Conservation (phyloP, 1,284 basidiomycete genomes). For the Cutaneotrichosporon curvatum region DNA sequence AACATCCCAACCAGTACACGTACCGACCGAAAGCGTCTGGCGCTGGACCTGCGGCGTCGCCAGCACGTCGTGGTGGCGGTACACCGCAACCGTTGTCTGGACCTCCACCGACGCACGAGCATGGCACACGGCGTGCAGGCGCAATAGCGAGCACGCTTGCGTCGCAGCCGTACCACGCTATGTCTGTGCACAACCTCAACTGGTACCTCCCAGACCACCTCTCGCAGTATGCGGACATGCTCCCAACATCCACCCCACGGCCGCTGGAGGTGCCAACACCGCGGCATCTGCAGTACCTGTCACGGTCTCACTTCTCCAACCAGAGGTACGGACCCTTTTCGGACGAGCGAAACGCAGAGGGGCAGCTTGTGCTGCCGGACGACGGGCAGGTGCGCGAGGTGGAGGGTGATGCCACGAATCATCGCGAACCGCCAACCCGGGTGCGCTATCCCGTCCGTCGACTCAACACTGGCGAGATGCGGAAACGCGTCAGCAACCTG, state of each 20-base stretch:
- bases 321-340: slow-evolving; percentile 33
- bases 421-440: slow-evolving; percentile 76
- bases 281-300: slow-evolving; percentile 24
- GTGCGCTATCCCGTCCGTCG: slow-evolving; percentile 91
- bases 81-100: slow-evolving; percentile 22
- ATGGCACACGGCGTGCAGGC: slow-evolving; percentile 44
- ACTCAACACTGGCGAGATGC: slow-evolving; percentile 92
- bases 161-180: slow-evolving; percentile 22
- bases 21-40: slow-evolving; percentile 49
- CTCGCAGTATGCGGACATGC: slow-evolving; percentile 72
- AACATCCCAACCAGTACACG: slow-evolving; percentile 56
- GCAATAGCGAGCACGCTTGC: slow-evolving; percentile 31
- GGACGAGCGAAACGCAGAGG: slow-evolving; percentile 30
- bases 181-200: slow-evolving; percentile 47
- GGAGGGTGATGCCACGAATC: slow-evolving; percentile 41
- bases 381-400: slow-evolving; percentile 25
- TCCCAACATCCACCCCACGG: slow-evolving; percentile 66
- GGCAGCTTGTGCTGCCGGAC: slow-evolving; percentile 28
- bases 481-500: slow-evolving; percentile 83
- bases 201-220: slow-evolving; percentile 95
- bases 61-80: slow-evolving; percentile 5
- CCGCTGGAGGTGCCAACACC: slow-evolving; percentile 62
- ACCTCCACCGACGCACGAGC: slow-evolving; percentile 32
- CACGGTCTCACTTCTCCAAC: slow-evolving; percentile 34
- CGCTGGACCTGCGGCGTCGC: slow-evolving; percentile 20